A percentile compares a stretch with the other conserved stretches of the same genome.
Evolutionary conservation across 352 stramenopile species (phyloP).

Genomic region (Pythium myriotylum): DNA sequence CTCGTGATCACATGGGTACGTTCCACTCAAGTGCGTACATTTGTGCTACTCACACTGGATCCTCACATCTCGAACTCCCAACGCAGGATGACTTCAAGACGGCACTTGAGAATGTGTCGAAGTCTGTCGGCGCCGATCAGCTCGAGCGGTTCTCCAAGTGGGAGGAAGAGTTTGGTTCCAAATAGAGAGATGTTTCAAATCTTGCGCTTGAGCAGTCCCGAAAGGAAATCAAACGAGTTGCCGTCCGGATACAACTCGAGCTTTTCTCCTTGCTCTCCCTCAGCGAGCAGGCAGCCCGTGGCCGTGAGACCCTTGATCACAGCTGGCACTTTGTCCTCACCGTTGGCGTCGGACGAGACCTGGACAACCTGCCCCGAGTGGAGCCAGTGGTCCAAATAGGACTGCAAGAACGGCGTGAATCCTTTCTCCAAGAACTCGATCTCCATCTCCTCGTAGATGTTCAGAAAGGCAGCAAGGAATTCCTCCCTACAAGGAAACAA

Average conservation of each 20-base stretch:
- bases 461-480: constrained; percentile 88
- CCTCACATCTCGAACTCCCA: background rate
- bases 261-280: constrained; percentile 49
- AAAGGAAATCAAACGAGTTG: constrained; percentile 91
- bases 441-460: constrained; percentile 87
- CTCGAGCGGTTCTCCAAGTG: constrained; percentile 76
- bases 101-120: constrained; percentile 78
- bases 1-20: constrained; percentile 54
- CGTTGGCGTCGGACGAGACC: constrained; percentile 45
- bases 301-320: constrained; percentile 79
- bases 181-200: constrained; percentile 52
- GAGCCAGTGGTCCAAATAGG: constrained; percentile 86
- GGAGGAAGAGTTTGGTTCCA: constrained; percentile 84
- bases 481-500: constrained; percentile 53
- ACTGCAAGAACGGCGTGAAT: constrained; percentile 84
- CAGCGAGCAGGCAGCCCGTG: constrained; percentile 81
- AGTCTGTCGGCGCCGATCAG: constrained; percentile 80
- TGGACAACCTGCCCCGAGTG: constrained; percentile 86
- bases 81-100: constrained; percentile 58
- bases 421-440: constrained; percentile 76
- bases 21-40: background rate
- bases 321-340: constrained; percentile 47
- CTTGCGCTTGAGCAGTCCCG: constrained; percentile 85
- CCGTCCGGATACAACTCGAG: constrained; percentile 90
- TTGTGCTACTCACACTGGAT: background rate